A percentile compares a stretch with the other conserved stretches of the same genome.
Conservation (phyloP, 352 stramenopile species). For the Phytopythium cucurbitacearum region DNA sequence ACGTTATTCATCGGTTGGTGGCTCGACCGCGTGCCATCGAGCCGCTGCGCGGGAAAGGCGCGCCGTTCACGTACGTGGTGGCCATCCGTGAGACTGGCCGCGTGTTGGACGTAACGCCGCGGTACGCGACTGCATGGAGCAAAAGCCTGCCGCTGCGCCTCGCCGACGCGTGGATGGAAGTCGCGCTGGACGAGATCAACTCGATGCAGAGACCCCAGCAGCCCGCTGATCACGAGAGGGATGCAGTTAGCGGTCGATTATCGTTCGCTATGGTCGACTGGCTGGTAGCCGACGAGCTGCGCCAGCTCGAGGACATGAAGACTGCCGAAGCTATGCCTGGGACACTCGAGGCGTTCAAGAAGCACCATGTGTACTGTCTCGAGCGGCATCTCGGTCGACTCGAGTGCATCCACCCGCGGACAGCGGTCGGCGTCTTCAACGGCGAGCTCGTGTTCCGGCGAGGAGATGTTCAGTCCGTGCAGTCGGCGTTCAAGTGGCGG, state of each 20-base stretch:
- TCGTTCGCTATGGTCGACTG: conserved; percentile 10
- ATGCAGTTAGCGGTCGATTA: conserved; percentile 3
- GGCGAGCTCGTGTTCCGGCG: conserved; percentile 68
- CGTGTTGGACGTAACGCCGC: conserved; percentile 57
- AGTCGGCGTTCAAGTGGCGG: conserved; percentile 67
- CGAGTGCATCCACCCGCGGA: conserved; percentile 70
- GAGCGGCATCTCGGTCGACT: conserved; percentile 59
- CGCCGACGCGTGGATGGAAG: conserved; percentile 46
- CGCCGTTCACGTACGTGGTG: conserved; percentile 61
- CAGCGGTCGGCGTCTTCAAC: conserved; percentile 72
- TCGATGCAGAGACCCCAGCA: not conserved
- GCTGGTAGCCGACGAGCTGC: conserved; percentile 28
- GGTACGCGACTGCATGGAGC: conserved; percentile 64
- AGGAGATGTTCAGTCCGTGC: conserved; percentile 46
- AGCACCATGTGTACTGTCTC: conserved; percentile 77
- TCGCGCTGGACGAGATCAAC: conserved; percentile 39
- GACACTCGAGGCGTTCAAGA: conserved; percentile 72
- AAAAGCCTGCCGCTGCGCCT: conserved; percentile 49
- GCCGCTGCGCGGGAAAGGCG: conserved; percentile 33
- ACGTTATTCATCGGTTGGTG: conserved; percentile 44
- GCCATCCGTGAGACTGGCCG: conserved; percentile 40
- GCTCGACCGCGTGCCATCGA: conserved; percentile 46
- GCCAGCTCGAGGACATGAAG: conserved; percentile 20
- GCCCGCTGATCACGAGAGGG: not conserved
- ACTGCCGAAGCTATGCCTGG: conserved; percentile 68